Evolutionary conservation across 2,329 filamentous ascomycete genomes (phyloP).

Genomic region (Fusarium incarnatum): DNA sequence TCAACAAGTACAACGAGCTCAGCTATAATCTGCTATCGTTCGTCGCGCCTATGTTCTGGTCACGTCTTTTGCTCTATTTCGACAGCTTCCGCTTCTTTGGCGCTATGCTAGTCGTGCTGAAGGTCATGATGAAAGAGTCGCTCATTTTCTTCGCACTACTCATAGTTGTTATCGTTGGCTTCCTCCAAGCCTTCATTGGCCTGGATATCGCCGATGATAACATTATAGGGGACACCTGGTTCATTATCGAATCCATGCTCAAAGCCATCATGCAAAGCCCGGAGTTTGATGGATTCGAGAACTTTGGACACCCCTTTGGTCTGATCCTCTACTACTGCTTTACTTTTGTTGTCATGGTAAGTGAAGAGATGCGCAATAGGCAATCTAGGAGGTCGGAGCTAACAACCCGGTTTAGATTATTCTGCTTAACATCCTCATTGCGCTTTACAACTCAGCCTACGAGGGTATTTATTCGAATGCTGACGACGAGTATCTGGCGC

Average conservation of each 20-base stretch:
- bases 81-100: conserved; percentile 97
- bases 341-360: conserved; percentile 95
- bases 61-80: conserved; percentile 88
- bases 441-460: conserved; percentile 96
- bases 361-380: conserved; percentile 26
- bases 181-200: conserved; percentile 94
- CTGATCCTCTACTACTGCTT: conserved; percentile 97
- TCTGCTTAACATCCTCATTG: conserved; percentile 94
- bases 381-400: background rate
- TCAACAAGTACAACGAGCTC: conserved; percentile 77
- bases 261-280: conserved; percentile 93
- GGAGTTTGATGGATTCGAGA: conserved; percentile 88
- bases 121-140: conserved; percentile 94
- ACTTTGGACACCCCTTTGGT: conserved; percentile 92
- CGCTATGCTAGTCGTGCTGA: conserved; percentile 96
- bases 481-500: conserved; percentile 92
- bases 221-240: conserved; percentile 73
- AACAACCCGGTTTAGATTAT: conserved; percentile 62
- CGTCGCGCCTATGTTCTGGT: conserved; percentile 96
- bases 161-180: conserved; percentile 83
- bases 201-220: conserved; percentile 85
- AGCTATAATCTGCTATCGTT: conserved; percentile 97
- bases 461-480: conserved; percentile 95
- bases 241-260: conserved; percentile 84
- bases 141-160: conserved; percentile 96